phyloP scores from a whole-genome alignment of 2,329 filamentous ascomycete genomes.

The Grosmannia penicillata region DNA sequence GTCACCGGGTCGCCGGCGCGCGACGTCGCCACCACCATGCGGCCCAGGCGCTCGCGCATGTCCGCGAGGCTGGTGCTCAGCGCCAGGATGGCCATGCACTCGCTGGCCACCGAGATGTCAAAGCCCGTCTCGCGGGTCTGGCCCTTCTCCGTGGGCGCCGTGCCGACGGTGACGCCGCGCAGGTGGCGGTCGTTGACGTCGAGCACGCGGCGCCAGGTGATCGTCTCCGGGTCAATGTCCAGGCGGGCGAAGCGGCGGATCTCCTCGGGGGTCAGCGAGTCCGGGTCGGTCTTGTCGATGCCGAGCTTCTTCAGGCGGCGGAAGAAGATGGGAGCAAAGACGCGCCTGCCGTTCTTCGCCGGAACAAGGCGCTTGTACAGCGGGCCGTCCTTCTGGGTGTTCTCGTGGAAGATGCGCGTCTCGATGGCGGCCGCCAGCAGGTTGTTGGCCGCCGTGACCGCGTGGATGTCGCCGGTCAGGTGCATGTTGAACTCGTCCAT shows the following conservation, averaged over 20 bases:
- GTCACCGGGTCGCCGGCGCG: slow-evolving; percentile 78
- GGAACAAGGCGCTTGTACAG: slow-evolving; percentile 83
- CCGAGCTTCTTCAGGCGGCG: slow-evolving; percentile 88
- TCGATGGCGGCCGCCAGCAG: slow-evolving; percentile 91
- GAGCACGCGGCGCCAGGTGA: slow-evolving; percentile 90
- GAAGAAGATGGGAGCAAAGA: slow-evolving; percentile 84
- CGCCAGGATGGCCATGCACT: slow-evolving; percentile 96
- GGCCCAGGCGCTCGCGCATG: slow-evolving; percentile 82
- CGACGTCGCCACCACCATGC: slow-evolving; percentile 91
- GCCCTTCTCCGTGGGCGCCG: slow-evolving; percentile 81
- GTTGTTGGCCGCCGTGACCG: slow-evolving; percentile 94
- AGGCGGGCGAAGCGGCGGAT: slow-evolving; percentile 77
- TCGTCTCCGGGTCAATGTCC: slow-evolving; percentile 92
- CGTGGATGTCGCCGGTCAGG: slow-evolving; percentile 93
- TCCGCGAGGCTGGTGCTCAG: slow-evolving; percentile 77
- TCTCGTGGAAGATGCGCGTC: slow-evolving; percentile 96
- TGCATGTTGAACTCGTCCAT: slow-evolving; percentile 99
- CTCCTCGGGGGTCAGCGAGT: slow-evolving; percentile 83
- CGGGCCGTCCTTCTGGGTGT: slow-evolving; percentile 79
- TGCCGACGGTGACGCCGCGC: slow-evolving; percentile 75
- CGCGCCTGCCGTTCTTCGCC: slow-evolving; percentile 73
- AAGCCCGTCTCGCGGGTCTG: slow-evolving; percentile 82
- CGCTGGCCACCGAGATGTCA: slow-evolving; percentile 93
- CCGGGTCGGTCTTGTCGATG: slow-evolving; percentile 85
- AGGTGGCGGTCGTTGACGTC: slow-evolving; percentile 96